Evolutionary conservation across 176 grass and related monocot species (phyloP).

Genomic region (Zea luxurians): DNA sequence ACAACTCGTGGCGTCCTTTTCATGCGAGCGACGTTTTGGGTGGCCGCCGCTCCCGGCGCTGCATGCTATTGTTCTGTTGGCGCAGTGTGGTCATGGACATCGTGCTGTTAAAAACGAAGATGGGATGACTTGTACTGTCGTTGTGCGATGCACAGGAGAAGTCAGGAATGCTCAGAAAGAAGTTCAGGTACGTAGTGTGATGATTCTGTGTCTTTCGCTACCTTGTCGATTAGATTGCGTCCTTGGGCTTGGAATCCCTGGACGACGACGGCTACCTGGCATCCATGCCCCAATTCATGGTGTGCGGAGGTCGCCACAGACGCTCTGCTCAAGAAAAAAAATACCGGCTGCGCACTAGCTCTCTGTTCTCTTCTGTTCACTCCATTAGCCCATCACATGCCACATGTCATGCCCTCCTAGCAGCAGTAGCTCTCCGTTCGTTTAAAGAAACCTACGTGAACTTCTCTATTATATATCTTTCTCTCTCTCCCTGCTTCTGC

Average conservation of each 20-base stretch:
- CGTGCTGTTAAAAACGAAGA: constrained; percentile 9
- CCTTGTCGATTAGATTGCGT: constrained; percentile 19
- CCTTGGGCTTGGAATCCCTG: constrained; percentile 25
- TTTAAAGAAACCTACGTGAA: neutral
- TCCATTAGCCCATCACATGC: no score
- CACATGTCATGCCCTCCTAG: no score
- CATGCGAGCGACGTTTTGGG: constrained; percentile 12
- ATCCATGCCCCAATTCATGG: constrained; percentile 37
- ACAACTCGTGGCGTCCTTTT: constrained; percentile 18
- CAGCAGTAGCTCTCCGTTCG: no score
- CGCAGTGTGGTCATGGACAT: neutral
- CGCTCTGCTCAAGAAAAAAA: constrained; percentile 7
- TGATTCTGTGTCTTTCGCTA: neutral
- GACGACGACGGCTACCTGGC: constrained; percentile 2
- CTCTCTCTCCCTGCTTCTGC: constrained; percentile 7
- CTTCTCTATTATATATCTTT: neutral
- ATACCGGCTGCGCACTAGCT: no score
- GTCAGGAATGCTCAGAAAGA: neutral
- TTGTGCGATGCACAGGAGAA: neutral
- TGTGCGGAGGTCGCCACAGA: neutral
- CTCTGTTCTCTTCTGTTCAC: no score
- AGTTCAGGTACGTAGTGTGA: neutral
- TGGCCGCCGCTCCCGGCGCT: neutral
- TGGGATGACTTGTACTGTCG: neutral
- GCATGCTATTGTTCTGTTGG: neutral